phyloP scores from a whole-genome alignment of 768 basidiomycete genomes.

The Amanita phalloides region DNA sequence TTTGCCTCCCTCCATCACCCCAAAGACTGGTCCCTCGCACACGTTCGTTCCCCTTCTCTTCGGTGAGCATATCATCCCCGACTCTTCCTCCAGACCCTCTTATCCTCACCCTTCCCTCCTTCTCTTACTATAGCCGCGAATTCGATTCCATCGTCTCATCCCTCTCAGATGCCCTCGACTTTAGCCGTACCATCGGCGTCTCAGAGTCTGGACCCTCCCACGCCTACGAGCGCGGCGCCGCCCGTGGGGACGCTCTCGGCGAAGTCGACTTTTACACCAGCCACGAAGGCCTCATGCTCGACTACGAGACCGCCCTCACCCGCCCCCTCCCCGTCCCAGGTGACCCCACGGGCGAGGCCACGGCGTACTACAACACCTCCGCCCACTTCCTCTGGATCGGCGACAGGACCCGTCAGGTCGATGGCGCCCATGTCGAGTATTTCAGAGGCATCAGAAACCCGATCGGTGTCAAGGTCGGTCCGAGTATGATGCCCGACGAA shows the following conservation, averaged over 20 bases:
- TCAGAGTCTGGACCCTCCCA: too few species aligned
- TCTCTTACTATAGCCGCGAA: slow-evolving; percentile 39
- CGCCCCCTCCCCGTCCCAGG: slow-evolving; percentile 42
- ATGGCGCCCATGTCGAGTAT: slow-evolving; percentile 93
- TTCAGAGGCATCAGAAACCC: slow-evolving; percentile 89
- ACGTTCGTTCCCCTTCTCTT: slow-evolving; percentile 72
- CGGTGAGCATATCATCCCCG: slow-evolving; percentile 29
- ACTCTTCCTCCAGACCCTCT: too few species aligned
- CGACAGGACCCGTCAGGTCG: slow-evolving; percentile 86
- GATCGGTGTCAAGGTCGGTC: slow-evolving; percentile 94
- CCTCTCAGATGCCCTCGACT: slow-evolving; percentile 87
- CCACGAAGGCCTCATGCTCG: slow-evolving; percentile 84
- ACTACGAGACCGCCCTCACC: slow-evolving; percentile 89
- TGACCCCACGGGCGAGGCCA: slow-evolving; percentile 11
- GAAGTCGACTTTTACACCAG: slow-evolving; percentile 91
- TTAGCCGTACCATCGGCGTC: slow-evolving; percentile 33
- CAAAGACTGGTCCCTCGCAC: slow-evolving; percentile 82
- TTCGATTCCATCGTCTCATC: slow-evolving; percentile 23
- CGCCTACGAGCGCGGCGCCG: too few species aligned
- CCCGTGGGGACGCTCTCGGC: slow-evolving; percentile 56
- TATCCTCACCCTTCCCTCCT: background rate
- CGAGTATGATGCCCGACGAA: slow-evolving; percentile 73
- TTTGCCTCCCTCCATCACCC: slow-evolving; percentile 93
- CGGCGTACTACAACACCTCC: slow-evolving; percentile 76
- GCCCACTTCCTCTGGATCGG: slow-evolving; percentile 36